Base-by-base conservation (phyloP, 495 filamentous ascomycete species). In the Xylaria nigripes region DNA sequence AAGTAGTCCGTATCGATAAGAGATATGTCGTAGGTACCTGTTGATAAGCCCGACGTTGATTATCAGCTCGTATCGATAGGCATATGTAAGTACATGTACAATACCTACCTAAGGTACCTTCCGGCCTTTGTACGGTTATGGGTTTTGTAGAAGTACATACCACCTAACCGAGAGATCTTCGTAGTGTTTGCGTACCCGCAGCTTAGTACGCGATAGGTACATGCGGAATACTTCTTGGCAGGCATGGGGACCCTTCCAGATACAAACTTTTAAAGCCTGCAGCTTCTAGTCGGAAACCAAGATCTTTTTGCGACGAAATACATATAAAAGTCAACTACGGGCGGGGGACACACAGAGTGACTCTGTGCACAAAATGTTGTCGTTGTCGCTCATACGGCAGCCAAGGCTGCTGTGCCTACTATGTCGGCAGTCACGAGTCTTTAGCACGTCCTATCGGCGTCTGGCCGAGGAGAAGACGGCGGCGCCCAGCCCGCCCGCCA, bases 371-470 rank as follows among this genome's bases (percentile, higher is more conserved):
- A 15, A 30, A 50, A 19, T 7, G 42, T 8, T 36, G 32, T 36
- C 32, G 32, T 36, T 55, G 53, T 50, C 53, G 21, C 38, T 51
- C 48, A 59, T 59, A 53, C 45, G 25, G 22, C 53, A 42, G 45
- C 52, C 63, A 1, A 52, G 61, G 55, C 51, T 67, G 19, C 54
- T 62, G 45, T 77, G 76, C 51, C 63, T 78, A 9, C 45, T 71
- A 12, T 76, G 75, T 55, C 76, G 76, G 70, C 76, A 77, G 71
- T 77, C 70, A 60, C 70, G 73, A 19, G 58, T 69, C 0, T 76
- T 79, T 45, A 72, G 67, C 57, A 64, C 70, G 3, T 76, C 77
- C 19, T 68, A 68, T 48, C 63, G 65, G 6, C 64, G 59, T 38
- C 67, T 72, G 16, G 69, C 66, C 58, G 63, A 70, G 45, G 63